Base-by-base conservation (phyloP, 805 yeast species). In the Zygosaccharomyces bisporus region DNA sequence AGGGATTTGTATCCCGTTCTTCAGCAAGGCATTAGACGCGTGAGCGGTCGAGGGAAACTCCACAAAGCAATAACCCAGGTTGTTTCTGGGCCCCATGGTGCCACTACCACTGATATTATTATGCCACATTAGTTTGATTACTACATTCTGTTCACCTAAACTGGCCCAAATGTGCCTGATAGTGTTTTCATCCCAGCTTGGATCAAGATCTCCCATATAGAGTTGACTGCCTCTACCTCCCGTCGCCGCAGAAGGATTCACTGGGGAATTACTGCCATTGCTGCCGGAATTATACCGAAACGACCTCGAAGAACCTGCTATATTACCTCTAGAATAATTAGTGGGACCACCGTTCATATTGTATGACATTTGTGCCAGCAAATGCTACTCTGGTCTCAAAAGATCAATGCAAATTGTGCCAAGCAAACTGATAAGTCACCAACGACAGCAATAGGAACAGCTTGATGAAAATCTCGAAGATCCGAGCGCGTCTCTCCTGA, bases 161-260 rank as follows among this genome's bases (percentile, higher is more conserved):
- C 73, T 56, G 3, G 73, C 61, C 96, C 96, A 89, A 36, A 89
- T 75, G 46, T 77, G 76, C 39, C 72, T 72, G 42, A 90, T 75
- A 9, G 76, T 69, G 31, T 68, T 62, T 60, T 89, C 96, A 48
- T 84, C 86, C 89, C 95, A 86, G 61, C 76, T 71, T 7, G 86
- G 86, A 54, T 88, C 96, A 35, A 89, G 67, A 56, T 87, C 96
- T 17, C 96, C 97, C 95, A 89, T 90, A 84, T 90, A 85, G 39
- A 85, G 58, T 44, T 69, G 72, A 20, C 63, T 43, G 27, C 39
- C 46, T 18, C 41, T 48, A 19, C 43, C 41, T 18, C 16, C 25
- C 4, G 39, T 31, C n/a, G 39, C 35, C 19, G 34, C 33, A 3
- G 40, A 17, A 27, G 10, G 31, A 25, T 37, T 25, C 18, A 24